phyloP scores from a whole-genome alignment of 495 filamentous ascomycete species.

The Coniosporium apollinis region DNA sequence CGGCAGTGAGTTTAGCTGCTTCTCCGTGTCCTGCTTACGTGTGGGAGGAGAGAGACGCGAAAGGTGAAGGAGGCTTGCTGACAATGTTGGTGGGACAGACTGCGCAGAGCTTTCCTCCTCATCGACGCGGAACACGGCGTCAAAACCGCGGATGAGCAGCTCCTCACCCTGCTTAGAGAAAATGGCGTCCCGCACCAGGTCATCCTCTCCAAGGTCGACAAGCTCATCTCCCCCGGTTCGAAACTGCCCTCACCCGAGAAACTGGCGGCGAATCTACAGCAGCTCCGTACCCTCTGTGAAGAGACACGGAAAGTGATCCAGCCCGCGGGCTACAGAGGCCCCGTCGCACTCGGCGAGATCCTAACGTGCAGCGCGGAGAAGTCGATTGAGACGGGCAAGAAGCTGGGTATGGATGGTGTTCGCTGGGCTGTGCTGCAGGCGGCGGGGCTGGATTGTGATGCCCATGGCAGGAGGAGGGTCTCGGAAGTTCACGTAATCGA shows the following conservation, averaged over 20 bases:
- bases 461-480: conserved; percentile 2
- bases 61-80: too few relatives aligned
- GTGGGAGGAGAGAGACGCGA: too few relatives aligned
- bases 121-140: conserved; percentile 70
- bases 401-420: conserved; percentile 18
- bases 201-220: conserved; percentile 70
- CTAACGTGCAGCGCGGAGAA: conserved; percentile 17
- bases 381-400: conserved; percentile 7
- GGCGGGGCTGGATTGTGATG: conserved; percentile 17
- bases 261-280: conserved; percentile 3
- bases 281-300: conserved; percentile 6
- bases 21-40: too few relatives aligned
- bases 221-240: conserved; percentile 15
- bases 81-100: too few relatives aligned
- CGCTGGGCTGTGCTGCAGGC: conserved; percentile 19
- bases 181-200: conserved; percentile 55
- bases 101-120: conserved; percentile 68
- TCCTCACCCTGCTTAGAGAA: conserved; percentile 47
- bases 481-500: background rate
- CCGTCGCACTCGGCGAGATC: conserved; percentile 10
- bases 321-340: background rate
- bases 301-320: conserved; percentile 8
- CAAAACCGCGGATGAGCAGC: conserved; percentile 49
- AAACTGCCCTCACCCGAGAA: conserved; percentile 4
- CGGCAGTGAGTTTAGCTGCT: conserved; percentile 31